A percentile compares a stretch with the other conserved stretches of the same genome.
These are phyloP conservation scores for Pleurotus platypus DNA, from an alignment of 768 basidiomycete species.

Conservation along the genomic window DNA sequence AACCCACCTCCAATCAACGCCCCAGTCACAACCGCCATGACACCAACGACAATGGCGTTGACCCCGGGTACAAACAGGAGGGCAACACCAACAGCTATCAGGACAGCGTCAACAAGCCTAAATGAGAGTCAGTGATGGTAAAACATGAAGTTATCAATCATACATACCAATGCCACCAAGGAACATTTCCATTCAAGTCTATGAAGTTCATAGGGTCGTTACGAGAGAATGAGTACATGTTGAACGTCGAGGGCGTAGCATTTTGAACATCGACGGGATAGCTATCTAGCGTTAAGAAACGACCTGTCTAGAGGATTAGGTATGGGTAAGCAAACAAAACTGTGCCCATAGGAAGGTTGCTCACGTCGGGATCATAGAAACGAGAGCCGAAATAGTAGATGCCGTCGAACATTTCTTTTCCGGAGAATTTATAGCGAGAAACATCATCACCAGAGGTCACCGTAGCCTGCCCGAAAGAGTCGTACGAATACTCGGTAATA, in stretches of 20 bases:
- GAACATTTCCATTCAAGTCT: slow-evolving; percentile 7
- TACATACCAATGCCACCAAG: slow-evolving; percentile 9
- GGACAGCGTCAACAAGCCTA: slow-evolving; percentile 2
- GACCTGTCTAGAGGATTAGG: neutral
- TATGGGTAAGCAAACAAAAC: neutral
- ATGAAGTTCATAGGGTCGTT: slow-evolving; percentile 8
- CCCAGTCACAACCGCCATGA: neutral
- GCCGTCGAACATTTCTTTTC: slow-evolving; percentile 4
- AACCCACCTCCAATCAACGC: neutral
- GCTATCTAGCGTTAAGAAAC: slow-evolving; percentile 4
- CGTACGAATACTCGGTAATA: neutral
- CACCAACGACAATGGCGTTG: neutral
- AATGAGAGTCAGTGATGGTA: neutral
- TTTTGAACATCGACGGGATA: slow-evolving; percentile 3
- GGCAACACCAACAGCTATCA: neutral
- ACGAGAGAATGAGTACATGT: slow-evolving; percentile 9
- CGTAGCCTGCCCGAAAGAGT: neutral
- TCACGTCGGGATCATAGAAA: slow-evolving; percentile 5
- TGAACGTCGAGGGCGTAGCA: slow-evolving; percentile 5
- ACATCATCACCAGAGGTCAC: neutral
- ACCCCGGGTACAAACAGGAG: slow-evolving; percentile 1
- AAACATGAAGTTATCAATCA: neutral
- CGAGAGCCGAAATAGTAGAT: slow-evolving; percentile 2
- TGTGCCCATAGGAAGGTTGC: neutral
- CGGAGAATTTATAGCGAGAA: slow-evolving; percentile 3